Conservation (phyloP, 192 early-diverging fungal species). For the Neocallimastix lanati region DNA sequence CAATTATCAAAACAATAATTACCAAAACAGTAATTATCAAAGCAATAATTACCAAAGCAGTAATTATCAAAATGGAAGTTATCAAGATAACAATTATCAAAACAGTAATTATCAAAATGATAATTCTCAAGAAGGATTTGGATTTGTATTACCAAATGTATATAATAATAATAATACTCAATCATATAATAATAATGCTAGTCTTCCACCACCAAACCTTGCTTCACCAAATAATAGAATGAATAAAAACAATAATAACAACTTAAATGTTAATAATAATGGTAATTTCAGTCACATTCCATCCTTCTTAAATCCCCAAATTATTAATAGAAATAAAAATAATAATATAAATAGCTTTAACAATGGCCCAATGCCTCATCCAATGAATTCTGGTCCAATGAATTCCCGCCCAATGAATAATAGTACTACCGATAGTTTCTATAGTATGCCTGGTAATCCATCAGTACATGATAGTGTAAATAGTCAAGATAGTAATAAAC, state of each 20-base stretch:
- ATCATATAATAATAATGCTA: neutral
- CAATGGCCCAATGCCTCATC: too few relatives aligned
- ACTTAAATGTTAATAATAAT: neutral
- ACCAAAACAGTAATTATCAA: neutral
- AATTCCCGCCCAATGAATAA: too few relatives aligned
- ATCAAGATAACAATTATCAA: too few relatives aligned
- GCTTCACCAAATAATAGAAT: neutral
- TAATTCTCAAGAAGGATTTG: neutral
- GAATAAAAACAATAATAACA: neutral
- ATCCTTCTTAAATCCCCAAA: neutral
- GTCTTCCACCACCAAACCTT: neutral
- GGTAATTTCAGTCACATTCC: neutral
- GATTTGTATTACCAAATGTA: neutral
- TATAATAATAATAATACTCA: neutral
- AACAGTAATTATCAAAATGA: too few relatives aligned
- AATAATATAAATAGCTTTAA: too few relatives aligned
- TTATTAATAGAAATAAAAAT: neutral
- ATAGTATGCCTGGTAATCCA: too few relatives aligned
- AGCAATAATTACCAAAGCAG: neutral
- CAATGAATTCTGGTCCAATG: too few relatives aligned
- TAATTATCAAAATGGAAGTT: too few relatives aligned
- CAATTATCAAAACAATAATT: too few relatives aligned
- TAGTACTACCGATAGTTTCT: too few relatives aligned
- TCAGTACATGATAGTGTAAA: too few relatives aligned
- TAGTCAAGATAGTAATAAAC: too few relatives aligned